These are phyloP conservation scores for Forsythia suspensa DNA, from an alignment of 257 asterid species.

Conservation along the genomic window DNA sequence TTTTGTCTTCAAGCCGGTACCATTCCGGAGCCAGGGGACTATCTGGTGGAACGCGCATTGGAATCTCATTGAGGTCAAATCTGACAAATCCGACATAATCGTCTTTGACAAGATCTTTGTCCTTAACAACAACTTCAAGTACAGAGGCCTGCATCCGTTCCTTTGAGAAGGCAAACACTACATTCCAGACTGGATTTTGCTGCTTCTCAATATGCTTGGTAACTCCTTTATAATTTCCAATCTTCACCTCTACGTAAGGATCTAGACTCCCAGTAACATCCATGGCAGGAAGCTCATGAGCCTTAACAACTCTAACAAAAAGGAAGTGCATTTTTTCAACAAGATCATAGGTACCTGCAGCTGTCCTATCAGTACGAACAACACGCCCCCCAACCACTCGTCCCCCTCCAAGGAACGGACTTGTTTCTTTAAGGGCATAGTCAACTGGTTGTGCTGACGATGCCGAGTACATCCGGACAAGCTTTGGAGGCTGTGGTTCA, in stretches of 20 bases:
- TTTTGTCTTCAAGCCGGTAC: slow-evolving; percentile 82
- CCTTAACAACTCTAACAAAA: slow-evolving; percentile 87
- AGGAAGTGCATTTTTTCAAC: slow-evolving; percentile 92
- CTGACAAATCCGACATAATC: slow-evolving; percentile 74
- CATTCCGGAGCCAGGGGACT: slow-evolving; percentile 95
- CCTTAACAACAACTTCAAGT: slow-evolving; percentile 82
- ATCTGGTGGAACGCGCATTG: slow-evolving; percentile 88
- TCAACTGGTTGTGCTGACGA: slow-evolving; percentile 75
- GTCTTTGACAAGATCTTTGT: slow-evolving; percentile 77
- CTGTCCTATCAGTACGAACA: slow-evolving; percentile 52
- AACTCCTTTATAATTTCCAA: slow-evolving; percentile 78
- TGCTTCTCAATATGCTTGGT: slow-evolving; percentile 82
- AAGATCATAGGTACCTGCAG: slow-evolving; percentile 74
- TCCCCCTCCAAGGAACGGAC: slow-evolving; percentile 92
- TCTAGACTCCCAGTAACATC: slow-evolving; percentile 86
- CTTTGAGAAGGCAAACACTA: slow-evolving; percentile 83
- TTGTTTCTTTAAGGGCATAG: slow-evolving; percentile 81
- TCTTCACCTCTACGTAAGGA: slow-evolving; percentile 35
- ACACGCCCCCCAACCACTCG: slow-evolving; percentile 85
- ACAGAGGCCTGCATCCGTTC: slow-evolving; percentile 90
- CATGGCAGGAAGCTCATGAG: slow-evolving; percentile 88
- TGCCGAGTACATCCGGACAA: slow-evolving; percentile 62
- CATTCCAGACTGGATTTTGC: slow-evolving; percentile 77
- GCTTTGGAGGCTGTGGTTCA: slow-evolving; percentile 67
- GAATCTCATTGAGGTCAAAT: slow-evolving; percentile 82